Evolutionary conservation across 202 grass and related monocot genomes (phyloP).

Genomic region (Bolboschoenoplectus hybrid): DNA sequence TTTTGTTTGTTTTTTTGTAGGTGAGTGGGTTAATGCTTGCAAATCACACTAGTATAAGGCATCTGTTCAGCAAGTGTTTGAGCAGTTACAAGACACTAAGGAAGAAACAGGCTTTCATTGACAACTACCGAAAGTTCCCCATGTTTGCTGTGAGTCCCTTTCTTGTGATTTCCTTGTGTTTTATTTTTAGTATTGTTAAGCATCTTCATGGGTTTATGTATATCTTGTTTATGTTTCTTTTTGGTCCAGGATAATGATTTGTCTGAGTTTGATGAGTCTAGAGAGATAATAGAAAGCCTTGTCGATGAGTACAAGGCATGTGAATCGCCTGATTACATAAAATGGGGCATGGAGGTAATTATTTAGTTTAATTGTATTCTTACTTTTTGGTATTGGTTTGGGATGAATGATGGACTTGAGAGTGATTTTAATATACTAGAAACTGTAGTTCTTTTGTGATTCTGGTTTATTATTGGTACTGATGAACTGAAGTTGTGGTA

Average conservation of each 20-base stretch:
- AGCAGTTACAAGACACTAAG: constrained; percentile 88
- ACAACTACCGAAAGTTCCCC: constrained; percentile 91
- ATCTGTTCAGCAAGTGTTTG: constrained; percentile 88
- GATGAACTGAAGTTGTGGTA: background rate
- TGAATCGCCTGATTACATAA: constrained; percentile 96
- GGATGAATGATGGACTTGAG: constrained; percentile 30
- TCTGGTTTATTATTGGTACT: constrained; percentile 3
- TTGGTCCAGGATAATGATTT: constrained; percentile 86
- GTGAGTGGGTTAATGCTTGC: constrained; percentile 96
- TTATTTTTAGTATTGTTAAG: constrained; percentile 17
- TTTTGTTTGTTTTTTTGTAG: constrained; percentile 42
- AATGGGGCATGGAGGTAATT: constrained; percentile 99
- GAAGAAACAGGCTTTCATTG: constrained; percentile 97
- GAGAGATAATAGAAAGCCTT: constrained; percentile 94
- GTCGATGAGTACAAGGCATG: constrained; percentile 99
- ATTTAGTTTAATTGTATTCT: constrained; percentile 15
- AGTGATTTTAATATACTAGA: constrained; percentile 4
- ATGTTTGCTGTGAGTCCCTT: constrained; percentile 74
- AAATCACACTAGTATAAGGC: constrained; percentile 94
- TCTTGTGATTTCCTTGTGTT: background rate
- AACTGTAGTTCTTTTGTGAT: background rate
- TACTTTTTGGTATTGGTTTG: constrained; percentile 23
- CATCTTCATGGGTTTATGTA: constrained; percentile 29
- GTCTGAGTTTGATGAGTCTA: constrained; percentile 93
- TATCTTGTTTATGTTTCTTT: constrained; percentile 33